Evolutionary conservation across 768 basidiomycete species (phyloP), one percentile per base, ranked within the genome.

Genomic region (Mycena galopus): DNA sequence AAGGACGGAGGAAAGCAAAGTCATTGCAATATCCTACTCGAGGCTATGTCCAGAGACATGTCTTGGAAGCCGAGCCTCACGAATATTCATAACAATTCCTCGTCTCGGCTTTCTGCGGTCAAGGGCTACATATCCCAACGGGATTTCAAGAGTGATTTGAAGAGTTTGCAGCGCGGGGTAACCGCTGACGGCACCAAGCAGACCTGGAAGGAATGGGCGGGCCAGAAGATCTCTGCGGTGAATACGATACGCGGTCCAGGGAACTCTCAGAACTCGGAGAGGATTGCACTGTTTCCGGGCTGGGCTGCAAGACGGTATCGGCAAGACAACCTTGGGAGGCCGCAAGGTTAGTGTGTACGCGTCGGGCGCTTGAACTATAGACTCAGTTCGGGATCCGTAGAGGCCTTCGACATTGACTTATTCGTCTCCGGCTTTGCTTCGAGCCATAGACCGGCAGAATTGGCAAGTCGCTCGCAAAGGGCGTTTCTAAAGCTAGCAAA

Each of bases 381-480:
- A 32, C 16, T 58, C 23, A 44, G 53, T 30, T 33, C 57, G 21
- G 56, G 21, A n/a, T 63, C 37, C 30, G 37, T 51, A 89, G 90
- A 83, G 51, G 81, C 89, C 4, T 96, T 95, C 75, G 90, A 92
- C 62, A 80, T 96, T 4, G 90, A 93, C 51, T 82, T 96, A 0
- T 92, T 90, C 57, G 84, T 95, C 10, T 94, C 94, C 17, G 96
- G 96, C 0, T 95, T 90, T 75, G 94, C 93, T 0, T 86, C 91
- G 19, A 89, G 85, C 58, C 84, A 89, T 51, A 87, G 89, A 51
- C 84, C 88, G 1, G 85, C 89, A 3, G 91, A 91, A 64, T 82
- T 86, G 53, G 87, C 91, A 1, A 91, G 90, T 66, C 90, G 95
- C 6, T 89, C 94, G 1, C 95, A 96, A 71, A 87, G 89, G 17